A percentile compares a stretch with the other conserved stretches of the same genome.
These are phyloP conservation scores for Fusarium sp. DNA, from an alignment of 2,329 filamentous ascomycete genomes.

Conservation along the genomic window DNA sequence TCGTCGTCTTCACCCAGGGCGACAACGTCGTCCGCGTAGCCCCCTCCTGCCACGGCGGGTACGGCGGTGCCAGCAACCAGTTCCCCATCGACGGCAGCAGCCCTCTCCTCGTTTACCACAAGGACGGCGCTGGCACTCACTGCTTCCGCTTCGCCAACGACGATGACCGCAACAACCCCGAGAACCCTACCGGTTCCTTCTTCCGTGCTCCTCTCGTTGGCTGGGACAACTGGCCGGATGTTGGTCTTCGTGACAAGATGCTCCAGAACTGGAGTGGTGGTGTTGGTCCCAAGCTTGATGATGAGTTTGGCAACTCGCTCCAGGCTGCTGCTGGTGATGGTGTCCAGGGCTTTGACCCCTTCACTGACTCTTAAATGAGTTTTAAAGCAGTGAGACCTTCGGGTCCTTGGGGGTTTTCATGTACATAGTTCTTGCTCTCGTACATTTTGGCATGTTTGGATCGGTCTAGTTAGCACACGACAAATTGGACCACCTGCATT, in stretches of 20 bases:
- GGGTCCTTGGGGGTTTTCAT: background rate
- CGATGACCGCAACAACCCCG: constrained; percentile 38
- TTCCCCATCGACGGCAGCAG: constrained; percentile 34
- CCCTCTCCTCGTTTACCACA: constrained; percentile 46
- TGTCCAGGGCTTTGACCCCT: constrained; percentile 45
- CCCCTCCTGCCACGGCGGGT: constrained; percentile 44
- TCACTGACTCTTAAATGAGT: constrained; percentile 29
- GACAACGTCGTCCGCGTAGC: constrained; percentile 43
- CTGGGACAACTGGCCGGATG: constrained; percentile 45
- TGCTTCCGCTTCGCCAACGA: constrained; percentile 48
- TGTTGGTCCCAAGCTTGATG: constrained; percentile 46
- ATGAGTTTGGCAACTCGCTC: constrained; percentile 42
- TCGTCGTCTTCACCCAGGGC: constrained; percentile 49
- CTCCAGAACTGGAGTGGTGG: constrained; percentile 42
- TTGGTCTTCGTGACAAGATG: constrained; percentile 40
- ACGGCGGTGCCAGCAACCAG: constrained; percentile 37
- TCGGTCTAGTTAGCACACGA: background rate
- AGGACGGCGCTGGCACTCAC: constrained; percentile 45
- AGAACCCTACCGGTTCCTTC: constrained; percentile 43
- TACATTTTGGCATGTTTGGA: background rate
- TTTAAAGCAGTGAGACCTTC: background rate
- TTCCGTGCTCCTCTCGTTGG: constrained; percentile 43
- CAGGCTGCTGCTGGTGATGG: constrained; percentile 41
- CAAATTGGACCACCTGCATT: background rate
- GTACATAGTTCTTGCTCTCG: background rate